Evolutionary conservation across 768 basidiomycete species (phyloP).

Genomic region (Boletus subcaerulescens): DNA sequence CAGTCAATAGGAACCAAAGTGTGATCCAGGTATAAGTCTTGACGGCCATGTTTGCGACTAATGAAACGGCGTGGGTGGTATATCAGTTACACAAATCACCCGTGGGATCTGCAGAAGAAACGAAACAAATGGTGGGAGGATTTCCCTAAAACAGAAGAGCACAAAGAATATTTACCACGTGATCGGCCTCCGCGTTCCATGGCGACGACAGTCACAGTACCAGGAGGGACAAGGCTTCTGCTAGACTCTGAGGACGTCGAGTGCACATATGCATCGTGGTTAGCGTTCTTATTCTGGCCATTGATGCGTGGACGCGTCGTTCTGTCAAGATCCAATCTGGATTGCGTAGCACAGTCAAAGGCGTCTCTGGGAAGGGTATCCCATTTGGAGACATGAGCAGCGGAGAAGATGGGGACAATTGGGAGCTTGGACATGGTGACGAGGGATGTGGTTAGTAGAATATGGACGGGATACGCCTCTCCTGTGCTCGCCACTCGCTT

Average conservation of each 20-base stretch:
- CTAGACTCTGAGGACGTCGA: neutral
- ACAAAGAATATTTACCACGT: neutral
- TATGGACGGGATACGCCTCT: neutral
- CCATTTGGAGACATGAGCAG: slow-evolving; percentile 30
- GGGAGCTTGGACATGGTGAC: slow-evolving; percentile 16
- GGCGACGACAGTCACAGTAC: too few species aligned
- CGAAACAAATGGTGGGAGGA: too few species aligned
- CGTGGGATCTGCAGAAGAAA: too few species aligned
- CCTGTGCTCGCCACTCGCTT: neutral
- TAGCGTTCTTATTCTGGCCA: neutral
- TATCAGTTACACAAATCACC: too few species aligned
- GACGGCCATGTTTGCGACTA: slow-evolving; percentile 39
- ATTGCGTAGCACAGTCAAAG: neutral
- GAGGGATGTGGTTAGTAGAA: neutral
- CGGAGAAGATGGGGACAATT: slow-evolving; percentile 30
- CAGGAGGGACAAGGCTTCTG: neutral
- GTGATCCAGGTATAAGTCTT: slow-evolving; percentile 58
- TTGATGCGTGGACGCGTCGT: neutral
- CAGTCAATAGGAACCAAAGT: slow-evolving; percentile 60
- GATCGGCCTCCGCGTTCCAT: neutral
- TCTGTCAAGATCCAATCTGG: neutral
- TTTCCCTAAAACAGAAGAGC: too few species aligned
- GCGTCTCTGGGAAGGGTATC: slow-evolving; percentile 12
- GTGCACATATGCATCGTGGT: neutral
- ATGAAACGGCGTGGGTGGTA: too few species aligned